These are phyloP conservation scores for Erodium chrysanthum DNA, from an alignment of 441 rosid genomes.

Conservation along the genomic window DNA sequence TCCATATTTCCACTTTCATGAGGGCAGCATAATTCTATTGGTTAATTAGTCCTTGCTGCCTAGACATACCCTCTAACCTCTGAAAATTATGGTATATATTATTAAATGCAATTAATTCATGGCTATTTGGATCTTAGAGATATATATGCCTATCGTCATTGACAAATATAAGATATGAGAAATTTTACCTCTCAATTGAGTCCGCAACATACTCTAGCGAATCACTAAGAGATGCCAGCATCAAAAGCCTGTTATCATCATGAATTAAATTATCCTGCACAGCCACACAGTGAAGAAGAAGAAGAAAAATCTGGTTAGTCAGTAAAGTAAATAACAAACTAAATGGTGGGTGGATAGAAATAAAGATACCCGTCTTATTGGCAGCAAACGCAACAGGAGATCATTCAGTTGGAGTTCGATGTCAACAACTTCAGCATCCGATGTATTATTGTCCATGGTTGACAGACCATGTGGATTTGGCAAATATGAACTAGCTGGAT, in stretches of 20 bases:
- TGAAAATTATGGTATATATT: neutral
- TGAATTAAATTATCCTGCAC: slow-evolving; percentile 91
- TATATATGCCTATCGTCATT: neutral
- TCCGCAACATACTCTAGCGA: slow-evolving; percentile 95
- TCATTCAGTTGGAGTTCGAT: slow-evolving; percentile 61
- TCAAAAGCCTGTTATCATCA: slow-evolving; percentile 83
- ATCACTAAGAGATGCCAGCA: slow-evolving; percentile 95
- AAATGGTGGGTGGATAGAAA: neutral
- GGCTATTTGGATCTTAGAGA: neutral
- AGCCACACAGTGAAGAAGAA: slow-evolving; percentile 8
- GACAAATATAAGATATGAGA: neutral
- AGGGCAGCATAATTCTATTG: neutral
- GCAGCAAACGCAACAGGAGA: slow-evolving; percentile 57
- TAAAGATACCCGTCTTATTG: slow-evolving; percentile 67
- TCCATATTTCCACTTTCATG: too few relatives aligned
- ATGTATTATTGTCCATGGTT: slow-evolving; percentile 22
- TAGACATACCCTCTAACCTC: neutral
- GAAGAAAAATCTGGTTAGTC: neutral
- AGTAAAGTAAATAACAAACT: neutral
- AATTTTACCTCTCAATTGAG: slow-evolving; percentile 75
- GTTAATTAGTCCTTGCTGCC: neutral
- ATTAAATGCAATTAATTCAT: neutral
- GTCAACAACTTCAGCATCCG: slow-evolving; percentile 43
- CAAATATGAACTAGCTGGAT: slow-evolving; percentile 69
- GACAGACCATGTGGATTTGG: slow-evolving; percentile 46